Percentiles rank a stretch among this genome's conserved stretches.
Evolutionary conservation across 768 basidiomycete species (phyloP).

Genomic region (Hypsizygus marmoreus): DNA sequence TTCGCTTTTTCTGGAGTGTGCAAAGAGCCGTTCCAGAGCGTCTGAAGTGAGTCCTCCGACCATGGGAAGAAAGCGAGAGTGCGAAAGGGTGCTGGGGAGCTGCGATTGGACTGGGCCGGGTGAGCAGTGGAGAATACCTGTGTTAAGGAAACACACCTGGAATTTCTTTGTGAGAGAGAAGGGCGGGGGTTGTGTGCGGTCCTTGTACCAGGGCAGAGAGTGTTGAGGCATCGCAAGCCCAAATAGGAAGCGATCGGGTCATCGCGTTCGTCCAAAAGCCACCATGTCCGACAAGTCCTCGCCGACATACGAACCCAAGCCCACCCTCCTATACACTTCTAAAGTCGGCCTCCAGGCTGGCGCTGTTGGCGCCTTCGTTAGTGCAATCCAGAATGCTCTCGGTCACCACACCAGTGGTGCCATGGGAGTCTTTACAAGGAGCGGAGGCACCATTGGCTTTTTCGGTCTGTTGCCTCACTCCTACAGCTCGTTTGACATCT

Average conservation of each 20-base stretch:
- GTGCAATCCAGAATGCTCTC: conserved; percentile 76
- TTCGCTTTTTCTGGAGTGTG: conserved; percentile 29
- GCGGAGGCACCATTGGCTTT: conserved; percentile 87
- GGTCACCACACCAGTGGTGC: conserved; percentile 77
- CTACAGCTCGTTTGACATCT: neutral
- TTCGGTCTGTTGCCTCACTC: conserved; percentile 65
- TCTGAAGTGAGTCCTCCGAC: conserved; percentile 36
- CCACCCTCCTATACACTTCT: conserved; percentile 57
- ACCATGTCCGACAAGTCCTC: conserved; percentile 36
- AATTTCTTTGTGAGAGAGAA: conserved; percentile 45
- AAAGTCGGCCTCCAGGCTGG: conserved; percentile 64
- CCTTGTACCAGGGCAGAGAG: conserved; percentile 38
- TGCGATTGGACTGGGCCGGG: conserved; percentile 26
- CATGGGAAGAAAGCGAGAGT: conserved; percentile 53
- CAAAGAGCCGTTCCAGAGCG: conserved; percentile 38
- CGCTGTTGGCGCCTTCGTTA: conserved; percentile 67
- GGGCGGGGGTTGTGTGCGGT: conserved; percentile 32
- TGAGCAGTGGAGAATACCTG: conserved; percentile 3
- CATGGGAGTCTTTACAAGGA: conserved; percentile 83
- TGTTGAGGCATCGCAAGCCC: conserved; percentile 16
- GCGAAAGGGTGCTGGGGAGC: conserved; percentile 34
- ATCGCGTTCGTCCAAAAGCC: conserved; percentile 26
- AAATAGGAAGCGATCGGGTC: conserved; percentile 29
- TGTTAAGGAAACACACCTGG: conserved; percentile 37
- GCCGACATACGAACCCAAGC: conserved; percentile 48